Base-by-base conservation (phyloP, 1,284 basidiomycete species). In the Takashimella tepidaria region DNA sequence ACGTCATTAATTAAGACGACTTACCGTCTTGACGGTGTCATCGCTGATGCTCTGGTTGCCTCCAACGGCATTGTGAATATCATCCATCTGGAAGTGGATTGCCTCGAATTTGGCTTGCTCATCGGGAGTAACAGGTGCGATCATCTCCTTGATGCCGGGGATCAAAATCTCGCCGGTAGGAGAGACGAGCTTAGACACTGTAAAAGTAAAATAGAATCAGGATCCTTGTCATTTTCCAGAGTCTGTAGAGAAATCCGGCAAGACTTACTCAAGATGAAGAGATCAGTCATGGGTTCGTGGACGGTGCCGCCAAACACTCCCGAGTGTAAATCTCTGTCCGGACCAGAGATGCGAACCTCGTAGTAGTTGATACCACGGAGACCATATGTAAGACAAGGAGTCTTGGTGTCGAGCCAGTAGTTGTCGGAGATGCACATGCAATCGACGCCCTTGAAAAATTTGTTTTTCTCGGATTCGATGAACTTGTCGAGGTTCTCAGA, bases 401-500 rank as follows among this genome's bases (percentile, higher is more conserved):
- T 76, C 62, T 75, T 74, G 54, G 75, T 76, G 66, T 76, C 74
- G 50, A 77, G 73, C 76, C 76, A 77, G 70, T 77, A 77, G 68
- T 76, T 77, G 72, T 77, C 76, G 43, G 78, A 79, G 66, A 98
- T 98, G 79, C 95, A 98, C 59, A 96, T 88, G 62, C 88, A 91
- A 68, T 98, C 95, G 31, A 93, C 87, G 21, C 88, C 91, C 47
- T 85, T 81, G 74, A 98, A 96, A 82, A 87, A 97, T 26, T 82
- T 81, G 68, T 84, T 80, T 55, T 86, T 85, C 78, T 98, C 92
- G 48, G 79, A 80, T 59, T 82, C 78, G 63, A 98, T 92, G 49
- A 97, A 83, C 50, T 89, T 89, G 69, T 98, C 93, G 11, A 98
- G 81, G 5, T 92, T 92, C 66, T 92, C 90, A 44, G 88, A 91